A percentile compares a stretch with the other conserved stretches of the same genome.
Evolutionary conservation across 1,284 basidiomycete species (phyloP).

Genomic region (Pyrrhoderma lamaoense): DNA sequence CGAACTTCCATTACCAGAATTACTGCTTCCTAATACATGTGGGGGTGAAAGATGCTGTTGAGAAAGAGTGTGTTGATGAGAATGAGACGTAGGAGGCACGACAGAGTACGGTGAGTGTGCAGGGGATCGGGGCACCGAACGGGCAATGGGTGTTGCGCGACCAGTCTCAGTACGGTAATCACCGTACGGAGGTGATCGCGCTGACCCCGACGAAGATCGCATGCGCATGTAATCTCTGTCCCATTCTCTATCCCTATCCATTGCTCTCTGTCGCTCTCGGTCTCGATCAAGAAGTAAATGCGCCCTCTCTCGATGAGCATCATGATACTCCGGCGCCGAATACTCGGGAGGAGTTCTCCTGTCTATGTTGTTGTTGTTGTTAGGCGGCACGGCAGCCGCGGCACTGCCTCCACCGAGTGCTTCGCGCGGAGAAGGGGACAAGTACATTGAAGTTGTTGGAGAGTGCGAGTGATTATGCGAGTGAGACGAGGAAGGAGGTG

Average conservation of each 20-base stretch:
- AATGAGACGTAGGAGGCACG: slow-evolving; percentile 2
- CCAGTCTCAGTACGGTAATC: slow-evolving; percentile 2
- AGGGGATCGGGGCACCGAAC: slow-evolving; percentile 1
- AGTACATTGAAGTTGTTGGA: not conserved
- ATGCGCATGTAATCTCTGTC: slow-evolving; percentile 7
- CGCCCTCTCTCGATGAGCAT: slow-evolving; percentile 2
- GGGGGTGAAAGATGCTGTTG: slow-evolving; percentile 4
- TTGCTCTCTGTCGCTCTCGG: no score
- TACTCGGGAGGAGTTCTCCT: slow-evolving; percentile 6
- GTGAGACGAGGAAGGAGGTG: not conserved
- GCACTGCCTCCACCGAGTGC: slow-evolving; percentile 4
- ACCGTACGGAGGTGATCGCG: slow-evolving; percentile 10
- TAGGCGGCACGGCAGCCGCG: slow-evolving; percentile 7
- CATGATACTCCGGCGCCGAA: slow-evolving; percentile 14
- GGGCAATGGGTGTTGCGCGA: not conserved
- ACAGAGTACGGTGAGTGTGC: slow-evolving; percentile 11
- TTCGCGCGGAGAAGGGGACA: slow-evolving; percentile 3
- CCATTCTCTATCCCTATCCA: slow-evolving; percentile 20
- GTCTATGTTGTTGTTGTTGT: not conserved
- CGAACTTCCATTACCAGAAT: no score
- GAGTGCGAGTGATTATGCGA: slow-evolving; percentile 1
- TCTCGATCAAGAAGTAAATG: no score
- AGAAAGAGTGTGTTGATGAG: not conserved
- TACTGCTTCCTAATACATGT: no score
- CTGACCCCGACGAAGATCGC: slow-evolving; percentile 5